phyloP scores from a whole-genome alignment of 768 basidiomycete genomes.

The Pleurotus tuoliensis region DNA sequence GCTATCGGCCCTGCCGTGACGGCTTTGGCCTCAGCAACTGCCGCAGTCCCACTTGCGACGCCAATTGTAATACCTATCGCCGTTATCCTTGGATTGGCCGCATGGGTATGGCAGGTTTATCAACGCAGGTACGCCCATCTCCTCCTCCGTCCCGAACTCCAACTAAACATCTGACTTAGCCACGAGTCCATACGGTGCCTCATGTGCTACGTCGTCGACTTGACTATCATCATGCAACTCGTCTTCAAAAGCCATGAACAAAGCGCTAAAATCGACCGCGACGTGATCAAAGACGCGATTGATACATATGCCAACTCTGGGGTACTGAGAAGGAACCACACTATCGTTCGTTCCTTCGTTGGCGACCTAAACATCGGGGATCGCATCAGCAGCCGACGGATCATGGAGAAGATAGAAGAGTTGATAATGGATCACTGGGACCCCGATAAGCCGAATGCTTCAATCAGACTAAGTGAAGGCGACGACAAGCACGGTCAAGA shows the following conservation, averaged over 20 bases:
- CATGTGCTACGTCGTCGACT: conserved; percentile 1
- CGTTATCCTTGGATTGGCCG: conserved; percentile 12
- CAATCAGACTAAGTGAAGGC: too few relatives aligned
- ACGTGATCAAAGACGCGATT: neutral
- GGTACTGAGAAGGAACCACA: neutral
- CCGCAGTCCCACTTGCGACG: conserved; percentile 12
- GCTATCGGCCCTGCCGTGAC: conserved; percentile 2
- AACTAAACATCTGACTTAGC: neutral
- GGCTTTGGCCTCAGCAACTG: conserved; percentile 1
- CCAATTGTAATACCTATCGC: conserved; percentile 19
- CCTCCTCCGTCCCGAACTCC: too few relatives aligned
- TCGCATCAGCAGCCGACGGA: neutral
- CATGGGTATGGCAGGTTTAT: conserved; percentile 19
- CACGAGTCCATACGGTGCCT: conserved; percentile 4
- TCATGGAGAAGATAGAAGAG: neutral
- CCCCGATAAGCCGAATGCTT: neutral
- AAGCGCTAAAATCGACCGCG: neutral
- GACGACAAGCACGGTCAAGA: too few relatives aligned
- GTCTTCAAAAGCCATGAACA: neutral
- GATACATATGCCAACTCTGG: neutral
- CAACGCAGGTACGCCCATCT: neutral
- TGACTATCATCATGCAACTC: conserved; percentile 1
- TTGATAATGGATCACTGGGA: neutral
- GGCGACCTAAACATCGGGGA: neutral
- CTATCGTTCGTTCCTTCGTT: neutral